A percentile compares a stretch with the other conserved stretches of the same genome.
Evolutionary conservation across 208 protist species (phyloP).

Genomic region (Wallacemonas sp.): DNA sequence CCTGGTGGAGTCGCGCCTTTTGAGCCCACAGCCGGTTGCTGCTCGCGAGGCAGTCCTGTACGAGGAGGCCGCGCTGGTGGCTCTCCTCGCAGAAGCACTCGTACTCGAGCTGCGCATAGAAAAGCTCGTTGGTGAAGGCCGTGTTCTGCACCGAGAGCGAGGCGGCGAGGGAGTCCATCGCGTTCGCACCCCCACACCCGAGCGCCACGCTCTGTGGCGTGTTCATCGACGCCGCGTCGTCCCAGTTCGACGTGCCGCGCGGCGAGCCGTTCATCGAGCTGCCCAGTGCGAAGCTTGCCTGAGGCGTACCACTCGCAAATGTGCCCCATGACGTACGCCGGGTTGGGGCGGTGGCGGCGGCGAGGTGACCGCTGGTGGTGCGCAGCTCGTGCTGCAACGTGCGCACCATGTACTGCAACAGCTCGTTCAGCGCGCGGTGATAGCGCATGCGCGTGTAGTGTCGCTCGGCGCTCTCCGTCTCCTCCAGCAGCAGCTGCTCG

Average conservation of each 20-base stretch:
- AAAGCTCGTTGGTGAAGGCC: conserved; percentile 18
- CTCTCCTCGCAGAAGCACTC: conserved; percentile 41
- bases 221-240: background rate
- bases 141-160: conserved; percentile 8
- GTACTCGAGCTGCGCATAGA: conserved; percentile 36
- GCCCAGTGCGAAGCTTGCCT: background rate
- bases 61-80: conserved; percentile 32
- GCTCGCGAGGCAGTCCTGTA: conserved; percentile 30
- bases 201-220: conserved; percentile 1
- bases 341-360: background rate
- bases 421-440: conserved; percentile 35
- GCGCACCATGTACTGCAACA: conserved; percentile 34
- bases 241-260: background rate
- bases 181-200: background rate
- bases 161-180: background rate
- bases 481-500: conserved; percentile 72
- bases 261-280: background rate
- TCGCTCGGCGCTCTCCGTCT: conserved; percentile 74
- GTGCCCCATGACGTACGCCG: background rate
- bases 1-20: conserved; percentile 21
- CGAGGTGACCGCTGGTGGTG: background rate
- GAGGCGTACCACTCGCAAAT: conserved; percentile 7
- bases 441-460: conserved; percentile 71
- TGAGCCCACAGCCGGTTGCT: conserved; percentile 29
- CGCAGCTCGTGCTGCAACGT: background rate